Evolutionary conservation across 495 filamentous ascomycete species (phyloP), one percentile per base, ranked within the genome.

Genomic region (Filosporella fistucella): DNA sequence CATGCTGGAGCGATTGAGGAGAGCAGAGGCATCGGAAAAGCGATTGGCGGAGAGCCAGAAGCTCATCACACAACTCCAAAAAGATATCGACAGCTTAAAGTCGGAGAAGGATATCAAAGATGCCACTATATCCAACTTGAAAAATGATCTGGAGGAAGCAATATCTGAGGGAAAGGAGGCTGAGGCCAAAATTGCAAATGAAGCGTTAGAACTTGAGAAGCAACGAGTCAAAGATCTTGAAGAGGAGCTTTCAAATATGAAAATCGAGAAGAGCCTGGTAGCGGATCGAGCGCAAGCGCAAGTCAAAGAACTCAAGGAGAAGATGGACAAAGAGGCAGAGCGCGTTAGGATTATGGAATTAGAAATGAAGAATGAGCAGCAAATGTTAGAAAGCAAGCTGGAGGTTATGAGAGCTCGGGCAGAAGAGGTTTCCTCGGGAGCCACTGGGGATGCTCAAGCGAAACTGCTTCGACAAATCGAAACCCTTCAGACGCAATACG

Each of bases 401-500:
- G 94, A 99, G 59, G 84, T 85, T 29, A 78, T 96, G 59, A 82
- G 94, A 14, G 76, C 82, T 16, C 76, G 86, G 17, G 89, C 87
- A 8, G 94, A 99, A 69, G 94, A 99, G 63, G 88, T 83, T 3
- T 90, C 89, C 0, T 89, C 89, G 4, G 86, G 89, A 16, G 76
- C 80, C 32, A 77, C 77, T 5, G 85, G 89, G 6, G 90, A 97
- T 60, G 81, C 87, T 0, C 89, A 95, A 55, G 88, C 85, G 18
- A 96, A 96, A 61, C 72, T 99, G 18, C 70, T 96, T 17, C 81
- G 94, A 35, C 94, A 97, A 65, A 82, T 97, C 23, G 94, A 99
- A 71, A 96, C 88, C 2, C 67, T 99, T 40, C 94, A 97, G 66
- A 91, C 86, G 4, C 94, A 99, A 64, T 95, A 99, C 64, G 84